Evolutionary conservation across 2,329 filamentous ascomycete genomes (phyloP), one percentile per base, ranked within the genome.

Genomic region (Dactylonectria macrodidyma): DNA sequence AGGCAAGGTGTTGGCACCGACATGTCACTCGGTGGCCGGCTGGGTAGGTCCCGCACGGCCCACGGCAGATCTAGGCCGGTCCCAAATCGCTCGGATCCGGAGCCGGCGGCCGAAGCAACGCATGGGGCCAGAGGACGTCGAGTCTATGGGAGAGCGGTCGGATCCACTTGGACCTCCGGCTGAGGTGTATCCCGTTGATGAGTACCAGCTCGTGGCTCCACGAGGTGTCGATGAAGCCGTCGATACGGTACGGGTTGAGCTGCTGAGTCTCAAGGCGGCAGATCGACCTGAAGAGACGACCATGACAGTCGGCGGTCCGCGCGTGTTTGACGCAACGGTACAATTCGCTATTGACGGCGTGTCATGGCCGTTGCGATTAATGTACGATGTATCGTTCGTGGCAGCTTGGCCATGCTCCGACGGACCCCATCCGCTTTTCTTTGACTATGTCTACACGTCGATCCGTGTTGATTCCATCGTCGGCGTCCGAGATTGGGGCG

Each of bases 1-100:
- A 2, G 92, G 92, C 44, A 94, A 93, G 76, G 92, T 95, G 3
- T 84, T 95, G 8, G 91, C 90, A 46, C 90, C 92, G 26, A 93
- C 92, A 0, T 93, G 92, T 73, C 88, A 87, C 70, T 87, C 91
- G 62, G 86, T 93, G 22, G 92, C 89, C 50, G 92, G 92, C 26
- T 95, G 92, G 92, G 84, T 94, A 46, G 92, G 92, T 0, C 92
- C 92, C 2, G 91, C 90, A 34, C 87, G 90, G 8, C 91, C 91
- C 24, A 92, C 91, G 2, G 82, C 85, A 3, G 91, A 94, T 76
- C 87, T 95, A 3, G 86, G 85, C 56, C 88, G 89, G 44, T 90
- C 90, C 2, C 91, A 94, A 78, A 93, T 93, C 68, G 91, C 92
- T 0, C 86, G 91, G 38, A 88, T 94, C 64, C 89, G 90, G 67